Percentiles rank a stretch among this genome's conserved stretches.
Evolutionary conservation across 495 filamentous ascomycete genomes (phyloP).

Genomic region (Hyaloscypha bicolor): DNA sequence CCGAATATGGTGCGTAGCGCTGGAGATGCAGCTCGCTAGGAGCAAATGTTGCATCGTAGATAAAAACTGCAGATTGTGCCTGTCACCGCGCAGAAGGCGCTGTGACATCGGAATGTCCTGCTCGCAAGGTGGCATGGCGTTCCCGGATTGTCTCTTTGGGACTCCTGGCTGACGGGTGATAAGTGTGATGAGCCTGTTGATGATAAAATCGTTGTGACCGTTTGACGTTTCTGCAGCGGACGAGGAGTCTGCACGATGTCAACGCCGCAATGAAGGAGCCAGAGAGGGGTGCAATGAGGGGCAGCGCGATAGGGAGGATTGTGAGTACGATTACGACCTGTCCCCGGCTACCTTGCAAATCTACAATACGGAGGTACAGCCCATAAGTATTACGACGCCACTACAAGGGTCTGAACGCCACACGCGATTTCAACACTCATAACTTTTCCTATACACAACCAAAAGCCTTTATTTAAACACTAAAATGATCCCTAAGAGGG

Average conservation of each 20-base stretch:
- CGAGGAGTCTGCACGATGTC: background rate
- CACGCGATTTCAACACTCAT: too few relatives aligned
- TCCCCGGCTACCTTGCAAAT: background rate
- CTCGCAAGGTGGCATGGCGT: background rate
- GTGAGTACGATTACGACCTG: background rate
- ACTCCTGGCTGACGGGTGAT: background rate
- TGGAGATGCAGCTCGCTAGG: conserved; percentile 15
- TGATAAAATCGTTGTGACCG: background rate
- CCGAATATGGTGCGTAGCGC: background rate
- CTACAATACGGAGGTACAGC: too few relatives aligned
- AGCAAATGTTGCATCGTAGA: conserved; percentile 21
- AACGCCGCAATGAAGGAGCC: background rate
- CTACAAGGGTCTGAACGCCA: too few relatives aligned
- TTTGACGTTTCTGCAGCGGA: background rate
- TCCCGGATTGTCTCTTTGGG: background rate
- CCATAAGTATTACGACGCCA: too few relatives aligned
- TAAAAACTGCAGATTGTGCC: conserved; percentile 24
- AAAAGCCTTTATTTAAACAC: too few relatives aligned
- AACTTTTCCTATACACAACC: too few relatives aligned
- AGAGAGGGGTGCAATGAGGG: background rate
- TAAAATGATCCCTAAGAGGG: too few relatives aligned
- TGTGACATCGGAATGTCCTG: background rate
- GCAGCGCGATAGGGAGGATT: background rate
- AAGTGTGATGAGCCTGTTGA: background rate
- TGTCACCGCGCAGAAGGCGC: conserved; percentile 24